Evolutionary conservation across 1,139 yeast species (phyloP).

Genomic region (Geotrichum restrictum): DNA sequence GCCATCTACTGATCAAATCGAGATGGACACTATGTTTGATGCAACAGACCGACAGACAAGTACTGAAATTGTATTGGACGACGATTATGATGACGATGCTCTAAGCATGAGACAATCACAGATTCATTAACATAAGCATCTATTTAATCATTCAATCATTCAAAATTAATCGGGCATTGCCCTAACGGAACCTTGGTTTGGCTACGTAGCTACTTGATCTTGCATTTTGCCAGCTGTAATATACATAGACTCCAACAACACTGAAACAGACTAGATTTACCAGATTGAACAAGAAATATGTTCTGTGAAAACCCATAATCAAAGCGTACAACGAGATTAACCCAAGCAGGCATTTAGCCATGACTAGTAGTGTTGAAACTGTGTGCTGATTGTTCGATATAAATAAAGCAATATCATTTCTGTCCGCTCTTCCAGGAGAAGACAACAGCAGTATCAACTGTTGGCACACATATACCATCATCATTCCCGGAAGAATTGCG

Average conservation of each 20-base stretch:
- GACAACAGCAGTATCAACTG: neutral
- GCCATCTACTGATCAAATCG: slow-evolving; percentile 19
- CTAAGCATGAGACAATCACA: slow-evolving; percentile 10
- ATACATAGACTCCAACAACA: neutral
- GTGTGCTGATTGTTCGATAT: slow-evolving; percentile 18
- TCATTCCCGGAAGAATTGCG: slow-evolving; percentile 34
- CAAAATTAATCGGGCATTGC: neutral
- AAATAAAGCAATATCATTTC: neutral
- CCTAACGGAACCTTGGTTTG: neutral
- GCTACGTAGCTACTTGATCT: neutral
- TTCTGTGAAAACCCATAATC: slow-evolving; percentile 36
- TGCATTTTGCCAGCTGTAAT: neutral
- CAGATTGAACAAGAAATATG: slow-evolving; percentile 39
- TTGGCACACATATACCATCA: slow-evolving; percentile 26
- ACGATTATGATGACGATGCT: slow-evolving; percentile 22
- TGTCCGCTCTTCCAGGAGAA: slow-evolving; percentile 20
- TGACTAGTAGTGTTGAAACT: slow-evolving; percentile 19
- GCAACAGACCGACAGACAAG: slow-evolving; percentile 7
- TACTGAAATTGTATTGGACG: slow-evolving; percentile 17
- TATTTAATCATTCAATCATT: neutral
- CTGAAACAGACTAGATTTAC: slow-evolving; percentile 26
- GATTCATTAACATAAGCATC: neutral
- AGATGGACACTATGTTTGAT: slow-evolving; percentile 20
- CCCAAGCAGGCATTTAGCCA: slow-evolving; percentile 26
- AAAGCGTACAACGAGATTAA: slow-evolving; percentile 32